A percentile compares a stretch with the other conserved stretches of the same genome.
Evolutionary conservation across 805 yeast species (phyloP).

Genomic region (Candida sphagnicola): DNA sequence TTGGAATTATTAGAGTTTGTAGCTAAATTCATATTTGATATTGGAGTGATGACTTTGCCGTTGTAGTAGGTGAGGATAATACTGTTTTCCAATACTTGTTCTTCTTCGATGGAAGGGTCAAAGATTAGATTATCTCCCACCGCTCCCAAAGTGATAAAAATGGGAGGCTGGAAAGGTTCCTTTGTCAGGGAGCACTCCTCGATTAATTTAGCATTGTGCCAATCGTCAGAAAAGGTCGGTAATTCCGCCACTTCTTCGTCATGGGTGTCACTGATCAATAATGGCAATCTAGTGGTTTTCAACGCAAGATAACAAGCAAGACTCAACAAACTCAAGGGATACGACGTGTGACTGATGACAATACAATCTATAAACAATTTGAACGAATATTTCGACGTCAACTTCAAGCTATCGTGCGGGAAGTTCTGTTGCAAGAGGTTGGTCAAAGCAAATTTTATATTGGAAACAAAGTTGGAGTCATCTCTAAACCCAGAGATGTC

Average conservation of each 20-base stretch:
- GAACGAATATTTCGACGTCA: slow-evolving; percentile 73
- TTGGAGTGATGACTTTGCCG: slow-evolving; percentile 67
- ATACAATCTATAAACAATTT: slow-evolving; percentile 77
- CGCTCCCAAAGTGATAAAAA: slow-evolving; percentile 71
- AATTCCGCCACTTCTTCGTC: slow-evolving; percentile 78
- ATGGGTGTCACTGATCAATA: slow-evolving; percentile 63
- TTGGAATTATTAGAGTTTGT: slow-evolving; percentile 40
- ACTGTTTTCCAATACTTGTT: slow-evolving; percentile 84
- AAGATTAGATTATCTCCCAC: slow-evolving; percentile 65
- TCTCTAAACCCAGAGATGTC: slow-evolving; percentile 80
- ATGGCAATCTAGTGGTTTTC: slow-evolving; percentile 72
- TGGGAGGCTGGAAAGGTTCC: slow-evolving; percentile 58
- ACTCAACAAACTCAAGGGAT: slow-evolving; percentile 78
- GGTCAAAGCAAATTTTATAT: slow-evolving; percentile 59
- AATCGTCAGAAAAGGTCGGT: slow-evolving; percentile 89
- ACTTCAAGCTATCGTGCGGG: slow-evolving; percentile 48
- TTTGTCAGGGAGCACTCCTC: slow-evolving; percentile 25
- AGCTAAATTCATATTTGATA: slow-evolving; percentile 63
- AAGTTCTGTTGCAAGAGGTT: slow-evolving; percentile 50
- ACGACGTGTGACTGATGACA: slow-evolving; percentile 70
- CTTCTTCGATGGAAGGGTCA: slow-evolving; percentile 89
- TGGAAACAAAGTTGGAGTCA: slow-evolving; percentile 65
- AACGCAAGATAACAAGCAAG: slow-evolving; percentile 80
- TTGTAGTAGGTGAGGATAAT: slow-evolving; percentile 67
- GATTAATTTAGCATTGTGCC: slow-evolving; percentile 54